Evolutionary conservation across 176 grass and related monocot species (phyloP).

Genomic region (Poa annua): DNA sequence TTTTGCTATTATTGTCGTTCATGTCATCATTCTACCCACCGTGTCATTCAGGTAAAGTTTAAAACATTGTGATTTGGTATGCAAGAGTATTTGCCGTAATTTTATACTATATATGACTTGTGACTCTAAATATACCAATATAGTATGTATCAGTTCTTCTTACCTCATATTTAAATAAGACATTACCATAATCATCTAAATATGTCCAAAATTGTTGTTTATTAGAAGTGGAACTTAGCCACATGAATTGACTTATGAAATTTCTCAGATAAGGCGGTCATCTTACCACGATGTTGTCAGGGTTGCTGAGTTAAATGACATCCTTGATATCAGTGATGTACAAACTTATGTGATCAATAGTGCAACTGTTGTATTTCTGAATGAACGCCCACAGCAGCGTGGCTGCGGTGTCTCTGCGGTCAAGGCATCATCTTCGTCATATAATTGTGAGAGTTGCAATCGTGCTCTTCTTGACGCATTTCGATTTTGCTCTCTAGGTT

Average conservation of each 20-base stretch:
- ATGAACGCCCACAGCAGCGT: conserved; percentile 50
- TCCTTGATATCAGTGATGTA: conserved; percentile 56
- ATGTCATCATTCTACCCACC: conserved; percentile 51
- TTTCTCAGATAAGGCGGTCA: conserved; percentile 58
- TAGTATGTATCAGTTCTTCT: background rate
- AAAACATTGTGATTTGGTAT: background rate
- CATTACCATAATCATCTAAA: background rate
- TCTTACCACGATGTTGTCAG: conserved; percentile 70
- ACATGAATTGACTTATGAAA: background rate
- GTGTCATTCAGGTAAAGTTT: conserved; percentile 66
- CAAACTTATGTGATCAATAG: conserved; percentile 80
- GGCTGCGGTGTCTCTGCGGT: background rate
- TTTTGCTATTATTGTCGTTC: conserved; percentile 63
- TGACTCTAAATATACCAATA: background rate
- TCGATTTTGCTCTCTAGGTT: conserved; percentile 51
- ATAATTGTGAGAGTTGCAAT: conserved; percentile 54
- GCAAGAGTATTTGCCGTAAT: background rate
- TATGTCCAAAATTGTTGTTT: background rate
- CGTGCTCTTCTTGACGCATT: conserved; percentile 47
- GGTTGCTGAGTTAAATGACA: conserved; percentile 57
- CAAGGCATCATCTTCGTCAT: conserved; percentile 27
- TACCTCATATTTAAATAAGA: background rate
- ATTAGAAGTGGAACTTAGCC: background rate
- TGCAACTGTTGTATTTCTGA: conserved; percentile 63
- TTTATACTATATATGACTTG: background rate